Base-by-base conservation (phyloP, 1,284 basidiomycete genomes). In the Anthracocystis setariae region DNA sequence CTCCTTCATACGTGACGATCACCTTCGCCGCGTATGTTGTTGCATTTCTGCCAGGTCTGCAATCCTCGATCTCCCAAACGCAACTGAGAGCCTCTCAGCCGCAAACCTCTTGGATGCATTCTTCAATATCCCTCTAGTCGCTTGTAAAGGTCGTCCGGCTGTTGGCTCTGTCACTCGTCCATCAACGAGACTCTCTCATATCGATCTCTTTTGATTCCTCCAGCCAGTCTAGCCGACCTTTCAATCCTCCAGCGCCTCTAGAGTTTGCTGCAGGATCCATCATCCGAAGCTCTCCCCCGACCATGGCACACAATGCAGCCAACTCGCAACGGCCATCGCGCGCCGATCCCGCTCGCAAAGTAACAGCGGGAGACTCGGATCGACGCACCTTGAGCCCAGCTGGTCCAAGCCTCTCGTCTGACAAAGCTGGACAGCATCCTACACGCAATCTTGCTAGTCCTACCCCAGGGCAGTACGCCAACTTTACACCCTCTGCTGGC, bases 51-150 rank as follows among this genome's bases (percentile, higher is more conserved):
- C 4, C 4, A 5, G 12, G 8, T 2, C 45, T 25, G 8, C 12
- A 35, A 33, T 24, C 3, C 46, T 37, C n/a, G 21, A 18, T 24
- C 7, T 32, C 35, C 4, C 24, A 25, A 35, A 12, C 25, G 43
- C 47, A 45, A 24, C 55, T 58, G 55, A 51, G 55, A 40, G 47
- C 55, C 42, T 57, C 55, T 51, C 55, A 58, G 55, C 42, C 37
- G 42, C 27, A 20, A 21, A 18, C 0, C 12, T 7, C 43, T 39
- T 50, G 55, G 23, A 63, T 63, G 60, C 46, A 32, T 51, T 33
- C 35, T 21, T 40, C 43, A n/a, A 45, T 9, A 27, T 5, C 43
- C 13, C 29, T 37, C 37, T 5, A 27, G 20, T 17, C 25, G 45
- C 37, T 51, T 24, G 49, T 48, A 39, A 63, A 56, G 33, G 47